Percentiles rank a stretch among this genome's conserved stretches.
Evolutionary conservation across 2,329 filamentous ascomycete genomes (phyloP).

Genomic region (Aspergillus tanneri): DNA sequence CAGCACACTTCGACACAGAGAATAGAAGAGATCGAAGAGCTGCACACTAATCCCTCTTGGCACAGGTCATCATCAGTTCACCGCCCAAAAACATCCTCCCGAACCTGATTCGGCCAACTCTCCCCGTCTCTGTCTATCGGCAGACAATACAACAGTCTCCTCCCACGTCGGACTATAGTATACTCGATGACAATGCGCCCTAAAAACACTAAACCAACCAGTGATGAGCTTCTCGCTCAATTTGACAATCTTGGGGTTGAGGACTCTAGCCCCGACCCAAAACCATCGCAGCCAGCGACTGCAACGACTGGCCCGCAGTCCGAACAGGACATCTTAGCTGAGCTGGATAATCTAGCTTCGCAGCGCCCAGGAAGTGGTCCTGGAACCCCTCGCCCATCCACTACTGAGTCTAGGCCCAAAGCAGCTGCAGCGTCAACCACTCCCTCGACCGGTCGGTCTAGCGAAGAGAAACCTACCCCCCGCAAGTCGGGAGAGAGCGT

Average conservation of each 20-base stretch:
- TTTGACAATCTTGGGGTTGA: slow-evolving; percentile 48
- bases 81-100: slow-evolving; percentile 20
- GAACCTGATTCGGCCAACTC: slow-evolving; percentile 1
- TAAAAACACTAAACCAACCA: slow-evolving; percentile 43
- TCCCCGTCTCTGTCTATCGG: slow-evolving; percentile 3
- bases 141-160: neutral
- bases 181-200: slow-evolving; percentile 31
- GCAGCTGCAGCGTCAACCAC: slow-evolving; percentile 40
- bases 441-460: slow-evolving; percentile 51
- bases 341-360: slow-evolving; percentile 76
- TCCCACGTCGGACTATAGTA: slow-evolving; percentile 4
- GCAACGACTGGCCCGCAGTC: slow-evolving; percentile 28
- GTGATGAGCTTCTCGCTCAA: slow-evolving; percentile 52
- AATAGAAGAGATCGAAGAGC: neutral
- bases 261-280: slow-evolving; percentile 29
- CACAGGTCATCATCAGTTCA: slow-evolving; percentile 28
- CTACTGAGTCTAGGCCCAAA: slow-evolving; percentile 49
- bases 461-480: slow-evolving; percentile 61
- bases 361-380: slow-evolving; percentile 70
- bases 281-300: slow-evolving; percentile 27
- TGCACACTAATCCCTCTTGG: slow-evolving; percentile 25
- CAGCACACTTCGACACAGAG: neutral
- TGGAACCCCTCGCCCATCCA: slow-evolving; percentile 71
- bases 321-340: slow-evolving; percentile 77
- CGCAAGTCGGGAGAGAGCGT: slow-evolving; percentile 78